A percentile compares a stretch with the other conserved stretches of the same genome.
These are phyloP conservation scores for Mycosphaerella arachidis DNA, from an alignment of 2,329 filamentous ascomycete genomes.

Conservation along the genomic window DNA sequence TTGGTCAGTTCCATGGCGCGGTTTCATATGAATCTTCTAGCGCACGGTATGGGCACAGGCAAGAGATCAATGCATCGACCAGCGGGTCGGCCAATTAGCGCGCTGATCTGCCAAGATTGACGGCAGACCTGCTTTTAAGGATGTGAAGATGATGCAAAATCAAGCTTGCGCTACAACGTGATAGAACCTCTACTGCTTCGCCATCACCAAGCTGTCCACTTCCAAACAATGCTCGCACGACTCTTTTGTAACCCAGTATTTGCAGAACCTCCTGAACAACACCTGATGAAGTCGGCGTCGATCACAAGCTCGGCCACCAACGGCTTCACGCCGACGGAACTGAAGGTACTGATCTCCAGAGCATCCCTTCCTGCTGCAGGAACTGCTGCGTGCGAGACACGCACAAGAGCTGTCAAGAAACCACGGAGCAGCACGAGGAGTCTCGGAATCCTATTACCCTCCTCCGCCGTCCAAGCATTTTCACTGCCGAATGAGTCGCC, in stretches of 20 bases:
- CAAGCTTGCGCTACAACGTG: neutral
- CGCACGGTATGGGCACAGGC: neutral
- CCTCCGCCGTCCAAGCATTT: neutral
- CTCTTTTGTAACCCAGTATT: neutral
- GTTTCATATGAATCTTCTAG: neutral
- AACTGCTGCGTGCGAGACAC: neutral
- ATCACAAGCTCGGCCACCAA: neutral
- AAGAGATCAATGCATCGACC: neutral
- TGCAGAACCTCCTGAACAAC: neutral
- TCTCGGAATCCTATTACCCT: neutral
- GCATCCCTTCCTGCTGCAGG: neutral
- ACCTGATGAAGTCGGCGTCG: neutral
- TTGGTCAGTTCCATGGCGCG: neutral
- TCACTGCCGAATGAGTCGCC: neutral
- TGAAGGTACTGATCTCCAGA: no score
- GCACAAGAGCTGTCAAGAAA: neutral
- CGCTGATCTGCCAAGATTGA: neutral
- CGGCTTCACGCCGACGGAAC: neutral
- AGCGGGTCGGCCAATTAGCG: neutral
- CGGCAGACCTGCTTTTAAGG: neutral
- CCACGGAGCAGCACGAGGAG: neutral
- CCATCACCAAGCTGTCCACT: neutral
- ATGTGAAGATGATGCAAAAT: neutral
- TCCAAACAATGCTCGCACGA: neutral
- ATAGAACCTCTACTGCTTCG: neutral